These are phyloP conservation scores for Ustilago cynodontis DNA, from an alignment of 1,284 basidiomycete genomes.

Conservation along the genomic window DNA sequence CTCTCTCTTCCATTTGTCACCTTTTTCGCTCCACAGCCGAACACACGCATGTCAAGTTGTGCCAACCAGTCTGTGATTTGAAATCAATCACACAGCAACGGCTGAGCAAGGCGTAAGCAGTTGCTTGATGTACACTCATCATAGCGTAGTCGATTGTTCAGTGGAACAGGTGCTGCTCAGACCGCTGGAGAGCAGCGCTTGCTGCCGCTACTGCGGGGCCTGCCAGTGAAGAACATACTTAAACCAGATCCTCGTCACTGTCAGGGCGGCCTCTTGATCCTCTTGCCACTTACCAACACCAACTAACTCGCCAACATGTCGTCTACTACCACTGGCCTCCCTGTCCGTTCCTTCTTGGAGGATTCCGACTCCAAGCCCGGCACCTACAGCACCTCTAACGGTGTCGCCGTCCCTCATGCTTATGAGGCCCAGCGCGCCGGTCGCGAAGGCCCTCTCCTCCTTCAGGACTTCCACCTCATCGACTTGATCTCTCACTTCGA, in stretches of 20 bases:
- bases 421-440: slow-evolving; percentile 83
- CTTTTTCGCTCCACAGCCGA: not conserved
- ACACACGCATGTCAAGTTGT: not conserved
- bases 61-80: not conserved
- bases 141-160: not conserved
- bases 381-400: slow-evolving; percentile 53
- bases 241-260: not conserved
- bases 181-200: no score
- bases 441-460: slow-evolving; percentile 81
- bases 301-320: slow-evolving; percentile 18
- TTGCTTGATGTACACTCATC: slow-evolving; percentile 1
- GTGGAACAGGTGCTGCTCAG: no score
- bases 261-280: no score
- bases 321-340: slow-evolving; percentile 35
- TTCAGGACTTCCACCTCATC: slow-evolving; percentile 74
- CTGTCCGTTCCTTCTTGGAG: slow-evolving; percentile 38
- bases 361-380: slow-evolving; percentile 36
- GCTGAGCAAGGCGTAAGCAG: not conserved
- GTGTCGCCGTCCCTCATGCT: slow-evolving; percentile 73
- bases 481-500: slow-evolving; percentile 58
- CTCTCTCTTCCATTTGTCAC: slow-evolving; percentile 1
- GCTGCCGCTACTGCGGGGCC: not conserved
- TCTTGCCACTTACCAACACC: not conserved
- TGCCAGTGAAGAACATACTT: not conserved
- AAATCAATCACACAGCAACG: not conserved